Conservation (phyloP, 2,329 filamentous ascomycete species). For the Graphiopsis chlorocephala region DNA sequence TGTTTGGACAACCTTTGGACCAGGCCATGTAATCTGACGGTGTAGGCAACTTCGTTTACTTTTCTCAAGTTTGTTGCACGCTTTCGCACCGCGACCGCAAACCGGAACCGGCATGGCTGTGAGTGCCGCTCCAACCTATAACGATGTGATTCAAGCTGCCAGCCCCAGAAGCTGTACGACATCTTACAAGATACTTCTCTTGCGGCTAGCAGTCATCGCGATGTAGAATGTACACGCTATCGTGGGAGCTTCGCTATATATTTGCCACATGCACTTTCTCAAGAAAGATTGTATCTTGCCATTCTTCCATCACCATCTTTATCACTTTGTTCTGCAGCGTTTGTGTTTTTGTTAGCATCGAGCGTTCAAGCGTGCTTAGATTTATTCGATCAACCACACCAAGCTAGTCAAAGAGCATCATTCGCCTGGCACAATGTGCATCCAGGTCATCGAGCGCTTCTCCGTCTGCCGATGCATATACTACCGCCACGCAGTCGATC, state of each 20-base stretch:
- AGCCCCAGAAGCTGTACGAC: background rate
- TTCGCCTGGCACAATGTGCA: background rate
- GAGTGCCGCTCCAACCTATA: background rate
- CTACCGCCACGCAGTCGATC: conserved; percentile 81
- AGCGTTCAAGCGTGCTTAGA: background rate
- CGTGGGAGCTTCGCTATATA: background rate
- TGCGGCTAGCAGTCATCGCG: background rate
- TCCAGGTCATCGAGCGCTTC: conserved; percentile 70
- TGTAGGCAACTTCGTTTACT: background rate
- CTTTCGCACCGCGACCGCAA: background rate
- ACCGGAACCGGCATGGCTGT: background rate
- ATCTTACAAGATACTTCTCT: background rate
- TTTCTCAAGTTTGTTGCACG: background rate
- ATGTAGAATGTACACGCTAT: background rate
- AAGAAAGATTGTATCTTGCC: background rate
- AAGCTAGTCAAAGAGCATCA: too few relatives aligned
- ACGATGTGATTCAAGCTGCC: background rate
- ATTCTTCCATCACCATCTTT: background rate
- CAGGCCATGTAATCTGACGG: background rate
- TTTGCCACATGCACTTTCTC: background rate
- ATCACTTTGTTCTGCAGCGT: background rate
- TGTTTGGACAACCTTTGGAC: background rate
- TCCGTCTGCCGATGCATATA: conserved; percentile 85
- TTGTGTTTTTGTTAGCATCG: background rate
- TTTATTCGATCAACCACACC: background rate